Evolutionary conservation across 371 early-diverging fungal species (phyloP).

Genomic region (Mucor plumbeus): DNA sequence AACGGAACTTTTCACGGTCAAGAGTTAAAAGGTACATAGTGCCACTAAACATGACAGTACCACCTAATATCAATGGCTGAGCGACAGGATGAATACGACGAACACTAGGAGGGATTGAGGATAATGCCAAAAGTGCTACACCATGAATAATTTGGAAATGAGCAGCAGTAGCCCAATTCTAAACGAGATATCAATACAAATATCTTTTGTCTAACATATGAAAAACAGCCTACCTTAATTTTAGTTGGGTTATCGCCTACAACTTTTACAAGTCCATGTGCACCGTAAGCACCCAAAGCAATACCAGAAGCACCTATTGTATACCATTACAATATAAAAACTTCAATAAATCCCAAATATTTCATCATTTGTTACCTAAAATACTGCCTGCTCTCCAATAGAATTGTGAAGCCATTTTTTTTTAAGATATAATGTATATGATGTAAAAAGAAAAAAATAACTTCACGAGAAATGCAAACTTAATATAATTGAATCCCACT

Average conservation of each 20-base stretch:
- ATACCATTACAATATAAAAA: not conserved
- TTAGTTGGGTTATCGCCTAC: conserved; percentile 65
- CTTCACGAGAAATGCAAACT: not conserved
- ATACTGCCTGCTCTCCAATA: conserved; percentile 61
- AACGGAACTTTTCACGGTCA: conserved; percentile 44
- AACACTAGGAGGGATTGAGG: conserved; percentile 48
- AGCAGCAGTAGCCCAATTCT: conserved; percentile 72
- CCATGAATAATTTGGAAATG: conserved; percentile 76
- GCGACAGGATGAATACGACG: conserved; percentile 48
- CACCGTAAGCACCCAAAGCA: conserved; percentile 76
- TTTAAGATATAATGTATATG: not conserved
- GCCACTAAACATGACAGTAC: conserved; percentile 72
- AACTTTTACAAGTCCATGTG: conserved; percentile 73
- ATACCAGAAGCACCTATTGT: conserved; percentile 71
- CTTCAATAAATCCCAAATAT: not conserved
- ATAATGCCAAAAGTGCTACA: conserved; percentile 64
- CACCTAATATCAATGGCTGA: conserved; percentile 61
- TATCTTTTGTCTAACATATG: not conserved
- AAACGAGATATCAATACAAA: not conserved
- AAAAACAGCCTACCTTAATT: conserved; percentile 39
- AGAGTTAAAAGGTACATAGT: conserved; percentile 65
- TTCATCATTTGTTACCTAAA: conserved; percentile 37
- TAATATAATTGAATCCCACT: not conserved
- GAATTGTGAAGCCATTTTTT: conserved; percentile 49
- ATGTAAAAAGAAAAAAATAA: not conserved